phyloP scores from a whole-genome alignment of 208 protist species.

The Acanthamoeba healyi region DNA sequence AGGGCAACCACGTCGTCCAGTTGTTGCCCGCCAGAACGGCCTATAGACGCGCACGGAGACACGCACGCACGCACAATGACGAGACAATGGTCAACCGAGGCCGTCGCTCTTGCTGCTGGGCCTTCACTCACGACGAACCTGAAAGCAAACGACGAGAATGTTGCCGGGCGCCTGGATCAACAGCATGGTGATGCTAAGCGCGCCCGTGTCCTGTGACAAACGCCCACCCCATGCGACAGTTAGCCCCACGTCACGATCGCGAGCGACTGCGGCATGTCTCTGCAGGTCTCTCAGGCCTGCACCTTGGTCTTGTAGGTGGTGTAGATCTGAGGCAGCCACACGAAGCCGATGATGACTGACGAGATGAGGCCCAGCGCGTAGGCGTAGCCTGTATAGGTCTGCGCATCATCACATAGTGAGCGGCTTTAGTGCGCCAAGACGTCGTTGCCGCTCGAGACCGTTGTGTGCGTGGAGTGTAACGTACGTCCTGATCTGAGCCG shows the following conservation, averaged over 20 bases:
- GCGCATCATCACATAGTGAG: too few species aligned
- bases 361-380: slow-evolving; percentile 42
- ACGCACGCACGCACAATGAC: not conserved
- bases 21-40: not conserved
- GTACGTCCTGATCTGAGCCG: not conserved
- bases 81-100: not conserved
- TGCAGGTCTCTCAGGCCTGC: too few species aligned
- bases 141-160: slow-evolving; percentile 40
- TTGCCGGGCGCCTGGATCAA: slow-evolving; percentile 20
- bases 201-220: not conserved
- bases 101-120: too few species aligned
- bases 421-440: not conserved
- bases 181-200: slow-evolving; percentile 54
- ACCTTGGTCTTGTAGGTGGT: slow-evolving; percentile 11
- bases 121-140: not conserved
- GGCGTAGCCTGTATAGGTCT: slow-evolving; percentile 36
- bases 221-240: too few species aligned
- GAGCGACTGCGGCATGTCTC: too few species aligned
- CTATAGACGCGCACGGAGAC: not conserved
- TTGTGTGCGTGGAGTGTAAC: not conserved
- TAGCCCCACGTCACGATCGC: too few species aligned
- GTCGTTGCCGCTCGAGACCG: not conserved
- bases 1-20: slow-evolving; percentile 65
- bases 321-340: slow-evolving; percentile 67
- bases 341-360: slow-evolving; percentile 60